Conservation (phyloP, 768 basidiomycete species). For the Lactarius hengduanensis region DNA sequence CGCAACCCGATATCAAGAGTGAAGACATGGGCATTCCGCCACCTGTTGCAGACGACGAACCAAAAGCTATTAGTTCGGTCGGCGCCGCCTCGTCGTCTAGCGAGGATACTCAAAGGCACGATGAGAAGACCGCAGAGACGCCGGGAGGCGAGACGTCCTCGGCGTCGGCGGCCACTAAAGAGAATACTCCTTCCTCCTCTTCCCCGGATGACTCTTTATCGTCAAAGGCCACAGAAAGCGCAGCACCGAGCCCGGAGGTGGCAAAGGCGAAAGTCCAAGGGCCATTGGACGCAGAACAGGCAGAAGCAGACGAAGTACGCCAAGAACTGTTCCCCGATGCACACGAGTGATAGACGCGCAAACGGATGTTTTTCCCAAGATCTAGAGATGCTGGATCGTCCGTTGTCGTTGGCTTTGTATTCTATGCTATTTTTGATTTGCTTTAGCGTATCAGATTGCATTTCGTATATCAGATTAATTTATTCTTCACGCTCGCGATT, state of each 20-base stretch:
- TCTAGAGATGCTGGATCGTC: background rate
- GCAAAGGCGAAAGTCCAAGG: conserved; percentile 30
- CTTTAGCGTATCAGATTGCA: conserved; percentile 13
- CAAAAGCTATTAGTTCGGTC: conserved; percentile 17
- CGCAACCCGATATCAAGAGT: conserved; percentile 50
- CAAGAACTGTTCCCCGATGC: conserved; percentile 39
- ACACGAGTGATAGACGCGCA: background rate
- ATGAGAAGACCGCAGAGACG: conserved; percentile 12
- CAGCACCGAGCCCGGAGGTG: background rate
- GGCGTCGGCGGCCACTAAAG: conserved; percentile 7
- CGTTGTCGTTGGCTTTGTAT: background rate
- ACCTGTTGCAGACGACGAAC: conserved; percentile 12
- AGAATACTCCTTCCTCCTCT: background rate
- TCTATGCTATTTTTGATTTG: conserved; percentile 13
- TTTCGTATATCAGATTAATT: conserved; percentile 16
- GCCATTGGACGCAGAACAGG: conserved; percentile 36
- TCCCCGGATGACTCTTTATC: background rate
- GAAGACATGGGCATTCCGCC: conserved; percentile 24
- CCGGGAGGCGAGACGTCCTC: conserved; percentile 7
- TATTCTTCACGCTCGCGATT: background rate
- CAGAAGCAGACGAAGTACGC: conserved; percentile 39
- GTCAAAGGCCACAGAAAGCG: background rate
- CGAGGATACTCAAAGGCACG: conserved; percentile 2
- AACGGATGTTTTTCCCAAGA: background rate
- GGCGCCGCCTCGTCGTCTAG: background rate